phyloP scores from a whole-genome alignment of 148 eudicot species.

The Talinum fruticosum region DNA sequence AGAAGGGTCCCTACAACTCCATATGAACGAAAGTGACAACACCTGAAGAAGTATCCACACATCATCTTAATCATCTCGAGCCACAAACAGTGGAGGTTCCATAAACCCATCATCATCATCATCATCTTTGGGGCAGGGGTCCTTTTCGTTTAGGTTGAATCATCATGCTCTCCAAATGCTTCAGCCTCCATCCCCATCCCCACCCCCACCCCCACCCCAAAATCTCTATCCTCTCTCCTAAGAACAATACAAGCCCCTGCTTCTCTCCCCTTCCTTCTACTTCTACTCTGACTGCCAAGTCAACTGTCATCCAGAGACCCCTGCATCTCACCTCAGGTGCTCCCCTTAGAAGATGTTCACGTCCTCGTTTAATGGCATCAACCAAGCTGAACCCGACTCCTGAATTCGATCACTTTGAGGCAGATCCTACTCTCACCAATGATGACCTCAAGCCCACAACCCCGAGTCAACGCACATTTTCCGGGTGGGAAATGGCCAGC shows the following conservation, averaged over 20 bases:
- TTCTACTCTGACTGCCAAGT: slow-evolving; percentile 18
- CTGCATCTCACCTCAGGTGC: slow-evolving; percentile 5
- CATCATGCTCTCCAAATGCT: slow-evolving; percentile 57
- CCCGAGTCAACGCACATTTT: slow-evolving; percentile 51
- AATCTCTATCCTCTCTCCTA: slow-evolving; percentile 13
- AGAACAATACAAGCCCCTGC: slow-evolving; percentile 25
- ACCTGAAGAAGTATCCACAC: slow-evolving; percentile 29
- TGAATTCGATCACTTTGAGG: slow-evolving; percentile 25
- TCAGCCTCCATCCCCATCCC: slow-evolving; percentile 46
- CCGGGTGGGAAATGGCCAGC: slow-evolving; percentile 87
- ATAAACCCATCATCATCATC: too few species aligned
- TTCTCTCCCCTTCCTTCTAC: slow-evolving; percentile 11
- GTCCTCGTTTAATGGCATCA: slow-evolving; percentile 40
- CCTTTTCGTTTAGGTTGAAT: not conserved
- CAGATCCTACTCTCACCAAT: slow-evolving; percentile 65
- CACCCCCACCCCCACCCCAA: slow-evolving; percentile 31
- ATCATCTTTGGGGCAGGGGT: not conserved
- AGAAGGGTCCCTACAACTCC: not conserved
- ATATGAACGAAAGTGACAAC: slow-evolving; percentile 15
- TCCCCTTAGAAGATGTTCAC: slow-evolving; percentile 19
- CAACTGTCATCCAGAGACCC: not conserved
- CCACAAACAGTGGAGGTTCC: slow-evolving; percentile 21
- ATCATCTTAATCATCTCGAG: slow-evolving; percentile 23
- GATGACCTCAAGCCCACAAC: slow-evolving; percentile 77
- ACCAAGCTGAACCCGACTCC: slow-evolving; percentile 10